phyloP scores from a whole-genome alignment of 2,329 filamentous ascomycete species.

The Cladophialophora chaetospira region DNA sequence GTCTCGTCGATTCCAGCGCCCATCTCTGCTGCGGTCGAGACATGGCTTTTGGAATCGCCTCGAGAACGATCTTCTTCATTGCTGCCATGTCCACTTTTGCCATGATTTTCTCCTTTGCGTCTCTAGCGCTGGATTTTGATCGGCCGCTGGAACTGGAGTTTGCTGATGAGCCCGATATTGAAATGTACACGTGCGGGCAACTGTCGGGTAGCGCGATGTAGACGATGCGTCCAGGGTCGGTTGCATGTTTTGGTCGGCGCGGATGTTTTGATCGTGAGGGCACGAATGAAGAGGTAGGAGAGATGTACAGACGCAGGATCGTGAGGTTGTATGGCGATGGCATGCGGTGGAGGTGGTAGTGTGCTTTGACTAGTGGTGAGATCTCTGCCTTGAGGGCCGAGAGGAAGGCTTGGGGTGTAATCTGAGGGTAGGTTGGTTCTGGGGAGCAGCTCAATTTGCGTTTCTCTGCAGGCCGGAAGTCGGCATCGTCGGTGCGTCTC shows the following conservation, averaged over 20 bases:
- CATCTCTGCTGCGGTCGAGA: conserved; percentile 74
- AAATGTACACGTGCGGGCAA: conserved; percentile 72
- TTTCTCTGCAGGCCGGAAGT: conserved; percentile 31
- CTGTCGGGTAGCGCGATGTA: conserved; percentile 82
- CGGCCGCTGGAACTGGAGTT: conserved; percentile 39
- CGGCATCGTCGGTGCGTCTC: conserved; percentile 19
- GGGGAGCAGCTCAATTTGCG: conserved; percentile 30
- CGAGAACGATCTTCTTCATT: conserved; percentile 62
- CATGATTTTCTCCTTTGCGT: conserved; percentile 9
- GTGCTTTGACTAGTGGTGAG: conserved; percentile 76
- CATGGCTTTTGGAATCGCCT: conserved; percentile 79
- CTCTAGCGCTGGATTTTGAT: conserved; percentile 1
- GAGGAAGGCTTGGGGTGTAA: conserved; percentile 76
- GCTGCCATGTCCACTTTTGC: conserved; percentile 31
- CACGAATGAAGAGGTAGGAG: conserved; percentile 75
- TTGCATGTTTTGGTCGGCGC: conserved; percentile 40
- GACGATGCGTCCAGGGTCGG: conserved; percentile 69
- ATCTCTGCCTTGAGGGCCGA: conserved; percentile 73
- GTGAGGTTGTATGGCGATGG: conserved; percentile 60
- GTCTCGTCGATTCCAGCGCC: conserved; percentile 65
- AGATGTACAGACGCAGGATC: conserved; percentile 74
- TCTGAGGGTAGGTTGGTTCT: conserved; percentile 37
- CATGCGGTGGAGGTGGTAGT: conserved; percentile 74
- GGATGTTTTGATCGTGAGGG: conserved; percentile 38
- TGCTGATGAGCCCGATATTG: conserved; percentile 47